phyloP scores from a whole-genome alignment of 345 rosid species.

The Noccaea bulbosa region DNA sequence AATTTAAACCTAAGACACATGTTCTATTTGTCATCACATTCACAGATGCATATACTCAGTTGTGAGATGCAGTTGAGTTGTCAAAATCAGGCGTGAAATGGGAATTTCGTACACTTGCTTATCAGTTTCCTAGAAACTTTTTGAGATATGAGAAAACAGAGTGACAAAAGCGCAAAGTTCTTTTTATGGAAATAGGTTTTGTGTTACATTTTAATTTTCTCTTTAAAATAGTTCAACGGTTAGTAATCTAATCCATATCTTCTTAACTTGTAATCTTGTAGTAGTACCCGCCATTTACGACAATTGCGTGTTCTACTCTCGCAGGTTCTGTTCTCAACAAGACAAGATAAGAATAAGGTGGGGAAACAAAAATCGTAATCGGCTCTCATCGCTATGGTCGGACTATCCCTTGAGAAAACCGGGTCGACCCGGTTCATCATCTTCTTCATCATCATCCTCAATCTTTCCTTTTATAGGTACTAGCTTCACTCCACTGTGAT shows the following conservation, averaged over 20 bases:
- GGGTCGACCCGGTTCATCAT: conserved; percentile 33
- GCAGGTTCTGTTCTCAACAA: conserved; percentile 12
- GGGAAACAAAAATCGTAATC: conserved; percentile 9
- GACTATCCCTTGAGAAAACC: conserved; percentile 16
- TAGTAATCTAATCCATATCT: conserved; percentile 22
- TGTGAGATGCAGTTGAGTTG: no score
- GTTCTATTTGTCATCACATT: no score
- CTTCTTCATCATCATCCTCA: conserved; percentile 43
- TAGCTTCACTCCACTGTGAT: conserved; percentile 8
- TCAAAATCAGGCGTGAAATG: neutral
- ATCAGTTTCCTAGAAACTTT: neutral
- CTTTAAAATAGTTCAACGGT: neutral
- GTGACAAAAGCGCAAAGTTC: neutral
- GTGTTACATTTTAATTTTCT: neutral
- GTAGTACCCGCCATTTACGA: conserved; percentile 24
- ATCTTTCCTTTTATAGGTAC: conserved; percentile 47
- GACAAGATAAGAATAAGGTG: neutral
- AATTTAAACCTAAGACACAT: no score
- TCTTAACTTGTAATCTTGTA: neutral
- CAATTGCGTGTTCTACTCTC: neutral
- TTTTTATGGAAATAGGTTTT: neutral
- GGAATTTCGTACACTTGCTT: neutral
- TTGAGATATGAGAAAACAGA: neutral
- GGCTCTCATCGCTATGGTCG: conserved; percentile 24
- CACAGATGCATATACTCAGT: no score